Conservation (phyloP, 169 alveolate species). For the Babesia sp. region DNA sequence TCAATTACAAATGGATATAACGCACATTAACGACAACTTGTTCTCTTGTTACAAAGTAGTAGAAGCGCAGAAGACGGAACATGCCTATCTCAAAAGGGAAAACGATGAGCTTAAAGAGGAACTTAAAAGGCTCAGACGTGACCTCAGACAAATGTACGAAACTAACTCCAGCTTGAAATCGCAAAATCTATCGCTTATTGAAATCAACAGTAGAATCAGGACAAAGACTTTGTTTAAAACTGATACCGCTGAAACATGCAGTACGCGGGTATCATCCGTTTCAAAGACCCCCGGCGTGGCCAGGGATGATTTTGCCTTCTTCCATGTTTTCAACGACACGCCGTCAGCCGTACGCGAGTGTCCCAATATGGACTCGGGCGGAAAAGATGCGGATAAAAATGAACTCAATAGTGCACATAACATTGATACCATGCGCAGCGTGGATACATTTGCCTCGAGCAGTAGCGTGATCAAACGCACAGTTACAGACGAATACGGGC, state of each 20-base stretch:
- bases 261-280: constrained; percentile 27
- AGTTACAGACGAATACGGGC: not conserved
- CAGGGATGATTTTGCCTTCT: constrained; percentile 9
- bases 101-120: constrained; percentile 23
- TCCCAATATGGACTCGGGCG: not conserved
- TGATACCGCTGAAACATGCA: constrained; percentile 30
- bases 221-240: constrained; percentile 45
- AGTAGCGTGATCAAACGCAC: constrained; percentile 17
- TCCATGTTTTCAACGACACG: constrained; percentile 1
- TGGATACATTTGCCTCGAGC: not conserved
- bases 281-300: constrained; percentile 7
- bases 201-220: constrained; percentile 56
- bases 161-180: constrained; percentile 50
- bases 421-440: not conserved
- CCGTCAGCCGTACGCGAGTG: constrained; percentile 2
- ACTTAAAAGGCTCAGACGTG: constrained; percentile 24
- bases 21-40: constrained; percentile 54
- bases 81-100: constrained; percentile 19
- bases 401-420: not conserved
- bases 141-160: constrained; percentile 49
- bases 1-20: constrained; percentile 43
- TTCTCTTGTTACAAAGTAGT: constrained; percentile 57
- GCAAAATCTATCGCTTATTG: constrained; percentile 63
- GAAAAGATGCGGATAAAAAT: not conserved
- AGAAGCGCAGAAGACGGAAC: constrained; percentile 50